Evolutionary conservation across 208 protist genomes (phyloP), one percentile per base, ranked within the genome.

Genomic region (Crithidia bombi): DNA sequence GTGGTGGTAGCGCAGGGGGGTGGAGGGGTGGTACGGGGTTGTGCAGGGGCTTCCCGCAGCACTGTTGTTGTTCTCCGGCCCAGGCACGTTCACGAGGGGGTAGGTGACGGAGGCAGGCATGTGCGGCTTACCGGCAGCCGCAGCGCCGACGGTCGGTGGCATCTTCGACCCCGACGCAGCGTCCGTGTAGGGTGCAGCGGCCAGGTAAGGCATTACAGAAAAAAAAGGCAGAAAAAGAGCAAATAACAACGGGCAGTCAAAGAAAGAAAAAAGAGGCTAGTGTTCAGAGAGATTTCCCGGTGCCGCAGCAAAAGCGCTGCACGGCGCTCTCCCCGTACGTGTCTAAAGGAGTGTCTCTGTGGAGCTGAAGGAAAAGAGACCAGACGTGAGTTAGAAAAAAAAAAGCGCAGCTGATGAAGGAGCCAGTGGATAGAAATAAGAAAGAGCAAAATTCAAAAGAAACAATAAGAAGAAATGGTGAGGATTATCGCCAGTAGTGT

Each of bases 1-100:
- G 41, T 44, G 10, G 35, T 6, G 5, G 46, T 56, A 66, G 9
- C 61, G 61, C 33, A 56, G 46, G 12, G 61, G 46, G 23, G 47
- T 66, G 7, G 46, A 46, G 14, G 33, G 28, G 61, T 56, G 41
- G 38, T 65, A n/a, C 3, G 59, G 59, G 14, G 59, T 65, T 3
- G 28, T 23, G 44, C 44, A 52, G 10, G 30, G 9, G 35, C 5
- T 56, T 2, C 14, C 30, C 30, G 50, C 23, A n/a, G 0, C 32
- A 47, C 19, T 4, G 39, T 19, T 41, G 17, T 12, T 23, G 30
- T 2, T 10, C 2, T 23, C 30, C 17, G 30, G 15, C 26, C 41
- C 59, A 32, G 23, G 30, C 17, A 38, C 41, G 28, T 32, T 51
- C 14, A 64, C 57, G 23, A 32, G 4, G 1, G 59, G 59, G 32